A percentile compares a stretch with the other conserved stretches of the same genome.
Conservation (phyloP, 768 basidiomycete species). For the Lactarius pseudohatsudake region DNA sequence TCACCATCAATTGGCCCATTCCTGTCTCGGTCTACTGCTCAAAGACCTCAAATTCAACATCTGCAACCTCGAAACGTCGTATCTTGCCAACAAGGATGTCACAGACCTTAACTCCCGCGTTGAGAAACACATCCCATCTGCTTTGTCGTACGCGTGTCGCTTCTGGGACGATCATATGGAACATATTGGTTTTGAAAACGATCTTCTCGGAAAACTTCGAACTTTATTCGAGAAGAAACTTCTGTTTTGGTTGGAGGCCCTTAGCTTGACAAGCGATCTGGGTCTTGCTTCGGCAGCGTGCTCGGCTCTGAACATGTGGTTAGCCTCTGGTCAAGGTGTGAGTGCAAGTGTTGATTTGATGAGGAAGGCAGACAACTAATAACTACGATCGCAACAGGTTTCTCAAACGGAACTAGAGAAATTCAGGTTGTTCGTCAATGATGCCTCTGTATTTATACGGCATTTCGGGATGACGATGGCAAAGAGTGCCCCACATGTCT, state of each 20-base stretch:
- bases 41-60: conserved; percentile 4
- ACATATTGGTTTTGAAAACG: background rate
- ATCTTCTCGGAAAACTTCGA: background rate
- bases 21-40: background rate
- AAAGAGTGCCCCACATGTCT: too few relatives aligned
- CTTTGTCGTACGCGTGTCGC: background rate
- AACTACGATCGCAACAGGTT: too few relatives aligned
- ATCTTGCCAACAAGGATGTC: background rate
- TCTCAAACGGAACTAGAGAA: too few relatives aligned
- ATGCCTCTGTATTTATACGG: too few relatives aligned
- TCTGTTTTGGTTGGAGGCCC: too few relatives aligned
- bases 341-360: too few relatives aligned
- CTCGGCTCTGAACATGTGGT: background rate
- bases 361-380: too few relatives aligned
- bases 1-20: background rate
- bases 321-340: too few relatives aligned
- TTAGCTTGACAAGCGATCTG: too few relatives aligned
- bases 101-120: background rate
- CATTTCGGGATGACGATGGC: too few relatives aligned
- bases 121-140: background rate
- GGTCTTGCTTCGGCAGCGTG: background rate
- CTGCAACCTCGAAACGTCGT: background rate
- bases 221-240: background rate
- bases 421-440: too few relatives aligned
- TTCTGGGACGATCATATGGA: conserved; percentile 1